Base-by-base conservation (phyloP, 805 yeast species). In the Grigorovia humatica region DNA sequence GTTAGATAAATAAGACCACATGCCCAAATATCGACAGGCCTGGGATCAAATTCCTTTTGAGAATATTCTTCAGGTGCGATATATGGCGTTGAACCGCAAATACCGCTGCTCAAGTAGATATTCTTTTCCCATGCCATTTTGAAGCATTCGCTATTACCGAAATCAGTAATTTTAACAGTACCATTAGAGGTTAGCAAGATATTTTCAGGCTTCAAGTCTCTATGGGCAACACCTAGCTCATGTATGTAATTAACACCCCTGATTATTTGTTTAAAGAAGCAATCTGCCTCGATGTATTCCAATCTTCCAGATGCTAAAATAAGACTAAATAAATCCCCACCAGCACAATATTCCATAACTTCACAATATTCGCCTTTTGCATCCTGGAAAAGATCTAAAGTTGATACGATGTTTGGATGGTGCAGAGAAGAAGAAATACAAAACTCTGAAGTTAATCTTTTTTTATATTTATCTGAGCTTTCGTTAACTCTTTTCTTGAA, bases 201-300 rank as follows among this genome's bases (percentile, higher is more conserved):
- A 63, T 91, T 91, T 61, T 91, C 99, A 0, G 99, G 99, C 67
- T 91, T 91, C 60, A 91, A 72, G 69, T 91, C 99, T 56, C 99
- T 76, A 67, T 91, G 99, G 43, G 90, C 85, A 13, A 91, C 89
- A 4, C 96, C 96, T 65, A 82, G 85, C 52, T 80, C 80, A 66
- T 93, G 98, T 77, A 91, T 91, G 71, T 86, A 88, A 51, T 79
- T 80, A 29, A 88, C 93, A 43, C 95, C 96, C 55, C 87, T 72
- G 27, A 88, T 78, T 47, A 88, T 69, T 65, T 88, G 96, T 64
- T 88, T 88, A 71, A 88, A 87, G 61, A 87, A 84, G 65, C 96
- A 89, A 65, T 89, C 95, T 12, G 96, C 91, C 65, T 89, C 96
- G 12, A 82, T 76, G 57, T 82, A 81, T 60, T 87, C 91, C 55